phyloP scores from a whole-genome alignment of 805 yeast species.

The Peterozyma xylosa region DNA sequence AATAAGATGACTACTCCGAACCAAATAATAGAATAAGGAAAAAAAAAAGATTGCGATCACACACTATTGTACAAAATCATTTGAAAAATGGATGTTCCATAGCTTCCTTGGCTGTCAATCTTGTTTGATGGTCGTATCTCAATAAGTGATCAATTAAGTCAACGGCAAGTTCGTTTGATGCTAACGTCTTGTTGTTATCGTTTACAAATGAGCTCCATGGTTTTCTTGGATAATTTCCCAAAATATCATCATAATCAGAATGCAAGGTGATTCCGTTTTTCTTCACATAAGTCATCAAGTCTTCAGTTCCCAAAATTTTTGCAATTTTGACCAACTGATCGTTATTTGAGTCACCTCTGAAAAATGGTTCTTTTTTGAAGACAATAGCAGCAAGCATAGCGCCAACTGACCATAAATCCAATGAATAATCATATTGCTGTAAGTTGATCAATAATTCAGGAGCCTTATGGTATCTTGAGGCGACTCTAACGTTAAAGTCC shows the following conservation, averaged over 20 bases:
- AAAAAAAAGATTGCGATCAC: not conserved
- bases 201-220: slow-evolving; percentile 62
- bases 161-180: slow-evolving; percentile 47
- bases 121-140: slow-evolving; percentile 79
- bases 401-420: slow-evolving; percentile 92
- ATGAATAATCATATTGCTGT: slow-evolving; percentile 83
- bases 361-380: slow-evolving; percentile 86
- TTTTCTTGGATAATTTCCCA: slow-evolving; percentile 59
- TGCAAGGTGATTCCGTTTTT: slow-evolving; percentile 70
- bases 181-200: slow-evolving; percentile 41
- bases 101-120: slow-evolving; percentile 88
- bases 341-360: slow-evolving; percentile 84
- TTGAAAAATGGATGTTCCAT: slow-evolving; percentile 69
- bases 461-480: slow-evolving; percentile 88
- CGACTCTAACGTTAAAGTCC: slow-evolving; percentile 90
- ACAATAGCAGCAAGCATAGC: slow-evolving; percentile 88
- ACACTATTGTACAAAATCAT: slow-evolving; percentile 1
- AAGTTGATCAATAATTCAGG: slow-evolving; percentile 85
- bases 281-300: slow-evolving; percentile 55
- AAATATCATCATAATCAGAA: slow-evolving; percentile 63
- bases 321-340: slow-evolving; percentile 90
- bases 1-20: too few species aligned
- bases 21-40: too few species aligned
- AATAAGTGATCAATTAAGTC: slow-evolving; percentile 70
- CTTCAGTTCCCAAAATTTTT: slow-evolving; percentile 81